Percentiles rank a stretch among this genome's conserved stretches.
phyloP scores from a whole-genome alignment of 2,329 filamentous ascomycete genomes.

The Talaromyces sp. region DNA sequence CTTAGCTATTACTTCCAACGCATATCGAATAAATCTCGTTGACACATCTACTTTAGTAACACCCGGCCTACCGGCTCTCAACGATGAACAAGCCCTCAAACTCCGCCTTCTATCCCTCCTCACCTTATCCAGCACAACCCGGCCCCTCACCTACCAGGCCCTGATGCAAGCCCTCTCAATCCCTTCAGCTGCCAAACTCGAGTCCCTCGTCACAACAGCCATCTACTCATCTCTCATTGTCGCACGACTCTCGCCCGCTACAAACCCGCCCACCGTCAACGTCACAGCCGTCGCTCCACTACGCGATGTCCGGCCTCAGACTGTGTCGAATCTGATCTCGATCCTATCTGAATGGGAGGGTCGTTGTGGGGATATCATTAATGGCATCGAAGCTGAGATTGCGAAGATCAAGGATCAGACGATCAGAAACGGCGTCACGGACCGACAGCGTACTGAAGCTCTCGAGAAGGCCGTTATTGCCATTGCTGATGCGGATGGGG shows the following conservation, averaged over 20 bases:
- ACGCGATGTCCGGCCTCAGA: constrained; percentile 75
- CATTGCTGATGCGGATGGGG: constrained; percentile 27
- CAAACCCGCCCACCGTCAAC: constrained; percentile 67
- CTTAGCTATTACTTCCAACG: too few species aligned
- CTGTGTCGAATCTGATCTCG: constrained; percentile 64
- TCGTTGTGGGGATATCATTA: constrained; percentile 72
- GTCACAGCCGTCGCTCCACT: constrained; percentile 79
- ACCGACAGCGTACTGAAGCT: constrained; percentile 47
- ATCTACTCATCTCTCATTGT: constrained; percentile 81
- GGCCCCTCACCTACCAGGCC: constrained; percentile 67
- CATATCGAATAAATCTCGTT: not conserved
- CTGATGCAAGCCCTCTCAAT: constrained; percentile 68
- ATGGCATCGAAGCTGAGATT: constrained; percentile 73
- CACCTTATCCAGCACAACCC: constrained; percentile 66
- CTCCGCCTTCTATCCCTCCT: constrained; percentile 88
- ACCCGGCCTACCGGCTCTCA: constrained; percentile 66
- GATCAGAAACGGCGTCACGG: constrained; percentile 51
- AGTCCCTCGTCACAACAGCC: constrained; percentile 80
- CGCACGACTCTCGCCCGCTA: constrained; percentile 85
- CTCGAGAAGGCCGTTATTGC: constrained; percentile 50
- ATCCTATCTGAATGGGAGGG: constrained; percentile 71
- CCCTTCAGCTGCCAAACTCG: constrained; percentile 65
- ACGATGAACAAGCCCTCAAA: constrained; percentile 71
- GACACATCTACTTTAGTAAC: constrained; percentile 35
- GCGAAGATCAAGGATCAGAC: constrained; percentile 61